A percentile compares a stretch with the other conserved stretches of the same genome.
phyloP scores from a whole-genome alignment of 2,329 filamentous ascomycete genomes.

The Chaetomium olivaceum region DNA sequence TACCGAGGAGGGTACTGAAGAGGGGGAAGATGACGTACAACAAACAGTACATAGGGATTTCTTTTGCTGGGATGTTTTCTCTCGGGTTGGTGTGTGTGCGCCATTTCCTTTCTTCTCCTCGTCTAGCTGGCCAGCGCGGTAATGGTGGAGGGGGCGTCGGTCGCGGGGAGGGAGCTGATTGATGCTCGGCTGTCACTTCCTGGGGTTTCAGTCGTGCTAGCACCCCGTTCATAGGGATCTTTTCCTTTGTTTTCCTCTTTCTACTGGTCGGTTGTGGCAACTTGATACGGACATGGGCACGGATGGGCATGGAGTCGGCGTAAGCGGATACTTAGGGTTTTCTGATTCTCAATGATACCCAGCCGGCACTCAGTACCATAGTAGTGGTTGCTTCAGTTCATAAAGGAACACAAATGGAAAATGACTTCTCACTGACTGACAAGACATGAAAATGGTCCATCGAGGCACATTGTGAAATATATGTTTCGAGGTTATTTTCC shows the following conservation, averaged over 20 bases:
- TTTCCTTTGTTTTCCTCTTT: background rate
- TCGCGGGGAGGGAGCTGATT: background rate
- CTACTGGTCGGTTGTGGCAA: background rate
- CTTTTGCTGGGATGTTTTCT: background rate
- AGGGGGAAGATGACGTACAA: background rate
- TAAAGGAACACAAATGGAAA: background rate
- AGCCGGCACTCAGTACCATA: background rate
- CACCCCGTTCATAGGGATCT: background rate
- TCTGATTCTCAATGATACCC: background rate
- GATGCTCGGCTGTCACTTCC: background rate
- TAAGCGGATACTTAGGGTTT: background rate
- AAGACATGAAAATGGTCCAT: background rate
- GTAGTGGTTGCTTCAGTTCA: background rate
- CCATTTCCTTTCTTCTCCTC: background rate
- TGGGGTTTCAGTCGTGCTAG: background rate
- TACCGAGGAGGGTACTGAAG: background rate
- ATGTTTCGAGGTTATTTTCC: background rate
- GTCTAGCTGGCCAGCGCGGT: background rate
- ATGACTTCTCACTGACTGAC: background rate
- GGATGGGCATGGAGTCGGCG: background rate
- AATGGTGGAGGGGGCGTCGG: background rate
- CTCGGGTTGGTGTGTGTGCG: background rate
- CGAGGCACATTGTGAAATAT: background rate
- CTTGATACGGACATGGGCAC: background rate
- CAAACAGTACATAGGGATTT: background rate